phyloP scores from a whole-genome alignment of 2,329 filamentous ascomycete genomes.

The Pseudopithomyces chartarum region DNA sequence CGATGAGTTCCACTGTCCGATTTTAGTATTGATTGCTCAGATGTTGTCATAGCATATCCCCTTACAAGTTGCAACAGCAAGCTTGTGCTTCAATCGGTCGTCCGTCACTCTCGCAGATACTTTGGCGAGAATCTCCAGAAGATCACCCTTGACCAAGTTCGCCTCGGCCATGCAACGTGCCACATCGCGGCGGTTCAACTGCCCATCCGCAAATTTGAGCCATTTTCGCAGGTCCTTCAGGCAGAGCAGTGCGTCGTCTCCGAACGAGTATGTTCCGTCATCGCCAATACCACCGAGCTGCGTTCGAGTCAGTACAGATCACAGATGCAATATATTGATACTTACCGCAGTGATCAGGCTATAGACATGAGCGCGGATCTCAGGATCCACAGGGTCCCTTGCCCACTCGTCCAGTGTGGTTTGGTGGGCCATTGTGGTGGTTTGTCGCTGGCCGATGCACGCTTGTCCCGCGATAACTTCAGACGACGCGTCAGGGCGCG shows the following conservation, averaged over 20 bases:
- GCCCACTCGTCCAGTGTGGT: conserved; percentile 53
- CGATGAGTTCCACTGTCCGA: conserved; percentile 75
- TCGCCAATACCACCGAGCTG: conserved; percentile 87
- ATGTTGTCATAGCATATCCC: fast-evolving
- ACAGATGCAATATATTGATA: not conserved
- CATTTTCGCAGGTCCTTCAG: conserved; percentile 93
- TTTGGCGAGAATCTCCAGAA: conserved; percentile 83
- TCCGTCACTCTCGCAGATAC: conserved; percentile 73
- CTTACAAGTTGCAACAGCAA: conserved; percentile 77
- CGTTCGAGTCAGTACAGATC: conserved; percentile 17
- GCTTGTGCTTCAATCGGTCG: conserved; percentile 75
- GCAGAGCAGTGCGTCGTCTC: conserved; percentile 90
- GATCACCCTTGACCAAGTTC: conserved; percentile 86
- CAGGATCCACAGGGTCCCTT: conserved; percentile 71
- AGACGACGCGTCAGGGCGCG: conserved; percentile 37
- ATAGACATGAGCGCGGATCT: conserved; percentile 91
- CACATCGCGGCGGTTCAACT: conserved; percentile 91
- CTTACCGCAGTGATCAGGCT: conserved; percentile 90
- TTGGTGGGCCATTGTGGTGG: conserved; percentile 40
- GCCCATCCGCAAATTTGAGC: conserved; percentile 93
- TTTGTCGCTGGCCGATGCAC: conserved; percentile 23
- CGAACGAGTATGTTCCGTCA: conserved; percentile 82
- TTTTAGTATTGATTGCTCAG: conserved; percentile 21
- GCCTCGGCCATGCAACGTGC: conserved; percentile 90
- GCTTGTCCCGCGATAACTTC: conserved; percentile 17